These are phyloP conservation scores for Pyricularia grisea DNA, from an alignment of 2,329 filamentous ascomycete species.

Conservation along the genomic window DNA sequence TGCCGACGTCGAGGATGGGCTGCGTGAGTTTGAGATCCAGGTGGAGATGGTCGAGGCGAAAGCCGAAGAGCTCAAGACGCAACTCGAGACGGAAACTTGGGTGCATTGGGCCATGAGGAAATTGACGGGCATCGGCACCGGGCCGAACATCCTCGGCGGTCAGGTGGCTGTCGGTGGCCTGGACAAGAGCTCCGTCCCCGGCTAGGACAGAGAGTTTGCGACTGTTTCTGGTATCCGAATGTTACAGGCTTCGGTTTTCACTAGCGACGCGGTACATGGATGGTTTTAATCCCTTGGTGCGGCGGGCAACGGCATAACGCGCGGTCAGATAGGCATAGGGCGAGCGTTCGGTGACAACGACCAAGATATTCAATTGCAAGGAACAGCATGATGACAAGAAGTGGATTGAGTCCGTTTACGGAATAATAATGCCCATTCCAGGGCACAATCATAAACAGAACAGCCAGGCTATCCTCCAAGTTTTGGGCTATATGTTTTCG, in stretches of 20 bases:
- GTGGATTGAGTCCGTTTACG: neutral
- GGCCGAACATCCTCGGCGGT: conserved; percentile 37
- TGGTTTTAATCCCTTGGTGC: neutral
- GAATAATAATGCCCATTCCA: neutral
- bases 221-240: neutral
- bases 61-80: conserved; percentile 51
- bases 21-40: conserved; percentile 70
- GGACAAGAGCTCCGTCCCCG: neutral
- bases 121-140: conserved; percentile 49
- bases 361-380: neutral
- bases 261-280: neutral
- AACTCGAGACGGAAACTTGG: conserved; percentile 56
- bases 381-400: neutral
- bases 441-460: neutral
- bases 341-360: neutral
- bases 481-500: neutral
- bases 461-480: neutral
- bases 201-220: neutral
- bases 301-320: neutral
- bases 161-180: neutral
- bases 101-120: conserved; percentile 55
- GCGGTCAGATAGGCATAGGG: neutral
- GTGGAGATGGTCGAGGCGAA: conserved; percentile 61
- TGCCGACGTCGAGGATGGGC: conserved; percentile 76
- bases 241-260: neutral